Base-by-base conservation (phyloP, 1,284 basidiomycete species). In the Schizophyllum amplum region DNA sequence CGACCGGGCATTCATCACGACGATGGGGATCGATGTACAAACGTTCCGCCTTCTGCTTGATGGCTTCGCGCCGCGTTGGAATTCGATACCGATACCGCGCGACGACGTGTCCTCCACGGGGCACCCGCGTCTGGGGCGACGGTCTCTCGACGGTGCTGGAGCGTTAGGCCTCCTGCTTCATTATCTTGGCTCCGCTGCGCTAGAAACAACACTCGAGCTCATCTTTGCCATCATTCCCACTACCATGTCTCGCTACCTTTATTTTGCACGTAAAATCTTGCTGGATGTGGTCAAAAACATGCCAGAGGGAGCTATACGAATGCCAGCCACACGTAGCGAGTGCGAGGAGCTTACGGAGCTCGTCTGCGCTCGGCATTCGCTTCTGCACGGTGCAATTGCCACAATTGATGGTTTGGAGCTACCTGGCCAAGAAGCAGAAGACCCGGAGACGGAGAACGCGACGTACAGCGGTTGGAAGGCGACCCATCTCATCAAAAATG, bases 391-490 rank as follows among this genome's bases (percentile, higher is more conserved):
- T 0, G 75, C 74, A 4, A 76, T 80, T 65, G 73, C 69, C 1
- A 64, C 60, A 17, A 69, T 73, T 22, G 70, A 73, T 66, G 69
- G 71, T 2, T 62, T 73, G 0, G 67, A 66, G 50, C 56, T 72
- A 1, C 50, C 61, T 0, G 65, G 66, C 1, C 64, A 73, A 57
- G 64, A 60, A 24, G 69, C 67, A 1, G 52, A 54, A 5, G 72
- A 81, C 64, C 58, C 62, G 0, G 72, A 75, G 11, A 65, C 77
- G 2, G 73, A 80, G 60, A 79, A 80, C 67, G 70, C 72, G 1
- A 79, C 72, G 4, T 80, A 72, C 59, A 80, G 79, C 69, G 73
- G 77, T 0, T 81, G 78, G 78, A 54, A 73, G 1, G 67, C 69
- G 51, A 69, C 66, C 0, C 78, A 81, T 57, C 76, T 66, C 52